These are phyloP conservation scores for Citropsis articulata DNA, from an alignment of 345 rosid species.

Conservation along the genomic window DNA sequence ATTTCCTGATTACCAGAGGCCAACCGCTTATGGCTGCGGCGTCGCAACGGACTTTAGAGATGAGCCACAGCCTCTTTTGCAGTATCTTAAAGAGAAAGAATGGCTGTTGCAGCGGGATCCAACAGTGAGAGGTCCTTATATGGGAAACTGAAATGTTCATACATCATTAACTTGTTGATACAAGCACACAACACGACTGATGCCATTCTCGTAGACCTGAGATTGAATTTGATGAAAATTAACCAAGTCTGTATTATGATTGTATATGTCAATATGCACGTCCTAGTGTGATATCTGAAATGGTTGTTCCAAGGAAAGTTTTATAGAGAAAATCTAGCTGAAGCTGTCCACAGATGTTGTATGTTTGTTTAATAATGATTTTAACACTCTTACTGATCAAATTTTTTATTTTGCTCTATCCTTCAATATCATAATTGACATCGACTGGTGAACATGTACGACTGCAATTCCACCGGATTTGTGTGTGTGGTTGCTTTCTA, in stretches of 20 bases:
- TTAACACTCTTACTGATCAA: background rate
- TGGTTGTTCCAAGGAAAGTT: slow-evolving; percentile 2
- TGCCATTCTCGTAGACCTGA: background rate
- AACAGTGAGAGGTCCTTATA: slow-evolving; percentile 47
- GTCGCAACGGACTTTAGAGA: slow-evolving; percentile 28
- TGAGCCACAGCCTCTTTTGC: slow-evolving; percentile 66
- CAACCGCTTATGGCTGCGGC: slow-evolving; percentile 43
- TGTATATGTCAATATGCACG: slow-evolving; percentile 4
- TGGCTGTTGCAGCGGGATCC: slow-evolving; percentile 63
- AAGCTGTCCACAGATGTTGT: background rate
- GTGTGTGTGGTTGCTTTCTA: no score
- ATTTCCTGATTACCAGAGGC: slow-evolving; percentile 43
- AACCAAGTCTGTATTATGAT: background rate
- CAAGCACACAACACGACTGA: background rate
- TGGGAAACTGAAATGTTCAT: slow-evolving; percentile 40
- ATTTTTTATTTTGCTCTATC: background rate
- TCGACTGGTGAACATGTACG: no score
- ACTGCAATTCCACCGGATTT: no score
- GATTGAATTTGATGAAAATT: slow-evolving; percentile 7
- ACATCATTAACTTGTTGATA: background rate
- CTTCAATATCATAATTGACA: background rate
- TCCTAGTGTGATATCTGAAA: background rate
- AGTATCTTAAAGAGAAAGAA: slow-evolving; percentile 73
- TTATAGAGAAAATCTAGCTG: background rate
- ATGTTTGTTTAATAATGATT: background rate